phyloP scores from a whole-genome alignment of 2,329 filamentous ascomycete species.

The Arthroderma sp. region DNA sequence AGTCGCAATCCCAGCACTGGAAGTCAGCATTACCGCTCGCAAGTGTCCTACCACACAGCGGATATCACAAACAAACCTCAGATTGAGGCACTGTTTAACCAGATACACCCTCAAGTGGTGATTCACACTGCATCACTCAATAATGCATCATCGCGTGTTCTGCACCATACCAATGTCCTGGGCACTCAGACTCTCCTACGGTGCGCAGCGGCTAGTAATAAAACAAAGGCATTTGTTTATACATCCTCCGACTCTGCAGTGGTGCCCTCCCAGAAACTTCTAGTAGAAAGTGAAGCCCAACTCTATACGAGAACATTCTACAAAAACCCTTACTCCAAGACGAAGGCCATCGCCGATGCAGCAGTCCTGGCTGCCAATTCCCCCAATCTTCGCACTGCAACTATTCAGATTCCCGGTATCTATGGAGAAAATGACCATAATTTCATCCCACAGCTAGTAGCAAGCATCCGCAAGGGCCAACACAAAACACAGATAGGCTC shows the following conservation, averaged over 20 bases:
- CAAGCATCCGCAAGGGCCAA: conserved; percentile 54
- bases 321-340: background rate
- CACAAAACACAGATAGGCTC: conserved; percentile 62
- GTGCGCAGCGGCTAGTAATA: conserved; percentile 38
- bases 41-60: background rate
- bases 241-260: conserved; percentile 51
- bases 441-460: conserved; percentile 15
- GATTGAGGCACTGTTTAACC: conserved; percentile 47
- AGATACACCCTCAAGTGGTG: conserved; percentile 60
- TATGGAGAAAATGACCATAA: conserved; percentile 62
- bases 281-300: background rate
- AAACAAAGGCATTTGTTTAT: conserved; percentile 59
- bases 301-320: background rate
- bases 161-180: conserved; percentile 66
- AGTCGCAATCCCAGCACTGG: background rate
- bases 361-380: conserved; percentile 49
- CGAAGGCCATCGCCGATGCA: conserved; percentile 56
- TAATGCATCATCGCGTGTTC: conserved; percentile 38
- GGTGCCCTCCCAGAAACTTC: background rate
- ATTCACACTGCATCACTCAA: conserved; percentile 63
- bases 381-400: conserved; percentile 51
- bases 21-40: background rate
- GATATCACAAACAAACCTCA: conserved; percentile 23
- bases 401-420: conserved; percentile 67
- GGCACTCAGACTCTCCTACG: conserved; percentile 55